Base-by-base conservation (phyloP, 2,329 filamentous ascomycete species). In the Diaporthe caulivora region DNA sequence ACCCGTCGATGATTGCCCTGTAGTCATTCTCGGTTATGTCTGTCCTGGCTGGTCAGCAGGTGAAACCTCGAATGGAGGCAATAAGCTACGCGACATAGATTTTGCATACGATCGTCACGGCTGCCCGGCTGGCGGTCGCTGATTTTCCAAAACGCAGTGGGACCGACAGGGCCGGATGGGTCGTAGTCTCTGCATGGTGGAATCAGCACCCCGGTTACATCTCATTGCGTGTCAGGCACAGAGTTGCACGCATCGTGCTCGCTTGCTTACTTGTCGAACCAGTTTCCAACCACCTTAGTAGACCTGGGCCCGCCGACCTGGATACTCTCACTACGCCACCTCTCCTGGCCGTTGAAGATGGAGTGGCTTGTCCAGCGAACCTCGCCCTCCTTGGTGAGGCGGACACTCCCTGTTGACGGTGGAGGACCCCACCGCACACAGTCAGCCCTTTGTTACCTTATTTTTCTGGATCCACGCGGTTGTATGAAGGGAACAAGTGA, bases 101-200 rank as follows among this genome's bases (percentile, higher is more conserved):
- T 44, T 57, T 17, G 78, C 77, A 26, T 83, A 78, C 37, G 67
- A 4, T 82, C 74, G 60, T 82, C 80, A 11, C 81, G 77, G 53
- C 80, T 79, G 44, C 76, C 49, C 73, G 77, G 70, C 34, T 80
- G 79, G 21, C 83, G 81, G 76, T 93, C 90, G 55, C 86, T 88
- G 15, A 92, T 85, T 82, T 95, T 95, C 93, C 93, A 96, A 78
- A 94, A 95, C 0, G 91, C 92, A 1, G 92, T 94, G 1, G 93
- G 93, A 0, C 93, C 93, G 2, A 88, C 92, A 0, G 93, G 93
- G 0, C 93, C 93, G 77, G 92, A 89, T 1, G 84, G 80, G 75
- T 93, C 91, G 77, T 89, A 92, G 80, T 94, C 90, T 77, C 89
- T 91, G 68, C 51, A 29, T 10, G 9, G n/a, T 7, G 17, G 18